A percentile compares a stretch with the other conserved stretches of the same genome.
phyloP scores from a whole-genome alignment of 148 eudicot species.

The Spergularia marina region DNA sequence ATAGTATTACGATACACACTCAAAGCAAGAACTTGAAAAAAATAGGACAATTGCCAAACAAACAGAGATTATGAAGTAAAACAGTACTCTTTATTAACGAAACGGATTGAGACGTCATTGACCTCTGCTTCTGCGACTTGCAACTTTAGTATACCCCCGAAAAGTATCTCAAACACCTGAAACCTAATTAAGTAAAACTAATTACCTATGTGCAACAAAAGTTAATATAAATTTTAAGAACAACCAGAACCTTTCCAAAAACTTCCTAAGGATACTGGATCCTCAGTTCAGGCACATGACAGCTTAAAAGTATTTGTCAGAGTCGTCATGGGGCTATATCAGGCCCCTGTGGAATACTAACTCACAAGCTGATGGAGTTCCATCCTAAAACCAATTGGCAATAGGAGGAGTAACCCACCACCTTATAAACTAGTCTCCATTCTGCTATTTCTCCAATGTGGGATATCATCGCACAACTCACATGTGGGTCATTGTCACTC shows the following conservation, averaged over 20 bases:
- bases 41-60: not conserved
- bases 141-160: conserved; percentile 84
- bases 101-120: conserved; percentile 83
- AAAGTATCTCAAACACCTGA: conserved; percentile 90
- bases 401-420: too few species aligned
- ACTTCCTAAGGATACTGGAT: too few species aligned
- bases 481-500: too few species aligned
- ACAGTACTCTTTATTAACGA: conserved; percentile 79
- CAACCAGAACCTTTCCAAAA: not conserved
- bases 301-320: too few species aligned
- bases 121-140: conserved; percentile 98
- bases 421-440: too few species aligned
- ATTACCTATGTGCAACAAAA: not conserved
- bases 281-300: conserved; percentile 5
- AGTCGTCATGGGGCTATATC: too few species aligned
- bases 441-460: too few species aligned
- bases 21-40: not conserved
- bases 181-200: conserved; percentile 47
- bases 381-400: too few species aligned
- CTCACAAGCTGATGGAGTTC: too few species aligned
- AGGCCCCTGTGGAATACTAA: too few species aligned
- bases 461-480: too few species aligned
- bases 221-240: not conserved
- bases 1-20: not conserved
- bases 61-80: conserved; percentile 9